Base-by-base conservation (phyloP, 1,284 basidiomycete species). In the Meripilus lineatus region DNA sequence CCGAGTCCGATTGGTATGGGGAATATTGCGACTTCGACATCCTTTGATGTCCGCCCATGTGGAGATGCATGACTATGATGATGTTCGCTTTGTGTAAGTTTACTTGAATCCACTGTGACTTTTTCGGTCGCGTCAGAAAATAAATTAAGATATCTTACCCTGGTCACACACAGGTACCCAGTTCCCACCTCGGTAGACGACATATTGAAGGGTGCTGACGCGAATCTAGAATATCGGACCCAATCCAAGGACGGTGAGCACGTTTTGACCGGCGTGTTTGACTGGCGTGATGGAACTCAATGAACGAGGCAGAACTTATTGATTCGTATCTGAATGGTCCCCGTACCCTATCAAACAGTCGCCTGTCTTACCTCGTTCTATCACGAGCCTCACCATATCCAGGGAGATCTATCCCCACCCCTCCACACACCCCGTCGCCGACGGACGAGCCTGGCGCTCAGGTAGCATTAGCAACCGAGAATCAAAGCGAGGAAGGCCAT, bases 311-410 rank as follows among this genome's bases (percentile, higher is more conserved):
- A 83, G 83, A 75, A 40, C 65, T 89, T 7, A 75, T 89, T 46
- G 72, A 82, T 46, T 55, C 64, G 1, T 89, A 89, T 57, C 67
- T 89, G 35, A 89, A 89, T 52, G 86, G 86, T 2, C 70, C 80
- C 1, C 74, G 86, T 15, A 84, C 77, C 0, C 72, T 93, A 5
- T 84, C 84, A 2, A 77, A 83, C 54, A 59, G 74, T 1, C 71
- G 82, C 2, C 74, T 91, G 28, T 84, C 87, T 2, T 83, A 81
- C 55, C 74, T 92, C 44, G 67, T 89, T 37, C 56, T 86, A 15
- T 82, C 85, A 1, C 59, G 61, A 32, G 55, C 61, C 23, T 39
- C 47, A 11, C 24, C 35, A 37, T 48, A 54, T 11, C 32, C 38
- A 3, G n/a, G n/a, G n/a, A n/a, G n/a, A n/a, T 44, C 51, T 17